phyloP scores from a whole-genome alignment of 1,284 basidiomycete genomes.

The Pyrrhoderma lamaoense region DNA sequence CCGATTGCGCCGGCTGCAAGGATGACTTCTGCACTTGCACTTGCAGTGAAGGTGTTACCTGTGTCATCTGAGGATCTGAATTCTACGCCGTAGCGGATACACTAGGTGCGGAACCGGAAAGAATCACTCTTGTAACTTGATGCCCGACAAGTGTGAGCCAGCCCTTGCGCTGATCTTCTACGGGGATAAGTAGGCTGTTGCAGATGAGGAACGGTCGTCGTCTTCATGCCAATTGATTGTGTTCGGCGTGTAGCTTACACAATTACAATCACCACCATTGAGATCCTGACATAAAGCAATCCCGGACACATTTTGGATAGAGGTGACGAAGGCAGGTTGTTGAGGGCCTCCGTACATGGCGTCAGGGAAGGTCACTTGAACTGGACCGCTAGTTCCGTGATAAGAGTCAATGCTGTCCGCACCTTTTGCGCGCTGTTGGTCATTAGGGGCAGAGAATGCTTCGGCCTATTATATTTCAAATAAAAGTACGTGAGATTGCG shows the following conservation, averaged over 20 bases:
- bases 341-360: constrained; percentile 32
- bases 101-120: constrained; percentile 9
- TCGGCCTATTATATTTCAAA: not conserved
- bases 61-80: constrained; percentile 18
- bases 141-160: constrained; percentile 32
- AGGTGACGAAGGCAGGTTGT: constrained; percentile 28
- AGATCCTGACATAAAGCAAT: constrained; percentile 27
- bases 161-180: constrained; percentile 28
- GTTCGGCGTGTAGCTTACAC: constrained; percentile 29
- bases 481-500: not conserved
- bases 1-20: constrained; percentile 30
- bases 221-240: constrained; percentile 29
- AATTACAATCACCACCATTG: constrained; percentile 30
- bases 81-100: constrained; percentile 18
- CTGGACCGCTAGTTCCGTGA: constrained; percentile 32
- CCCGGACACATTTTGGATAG: constrained; percentile 25
- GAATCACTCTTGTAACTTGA: constrained; percentile 25
- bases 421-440: constrained; percentile 26
- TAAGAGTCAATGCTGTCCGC: constrained; percentile 25
- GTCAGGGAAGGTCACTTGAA: constrained; percentile 26
- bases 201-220: constrained; percentile 34
- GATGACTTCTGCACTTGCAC: constrained; percentile 27
- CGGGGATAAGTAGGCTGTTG: constrained; percentile 35
- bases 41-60: constrained; percentile 17
- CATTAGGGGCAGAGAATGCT: constrained; percentile 24